phyloP scores from a whole-genome alignment of 805 yeast species.

The Cyberlindnera maritima region DNA sequence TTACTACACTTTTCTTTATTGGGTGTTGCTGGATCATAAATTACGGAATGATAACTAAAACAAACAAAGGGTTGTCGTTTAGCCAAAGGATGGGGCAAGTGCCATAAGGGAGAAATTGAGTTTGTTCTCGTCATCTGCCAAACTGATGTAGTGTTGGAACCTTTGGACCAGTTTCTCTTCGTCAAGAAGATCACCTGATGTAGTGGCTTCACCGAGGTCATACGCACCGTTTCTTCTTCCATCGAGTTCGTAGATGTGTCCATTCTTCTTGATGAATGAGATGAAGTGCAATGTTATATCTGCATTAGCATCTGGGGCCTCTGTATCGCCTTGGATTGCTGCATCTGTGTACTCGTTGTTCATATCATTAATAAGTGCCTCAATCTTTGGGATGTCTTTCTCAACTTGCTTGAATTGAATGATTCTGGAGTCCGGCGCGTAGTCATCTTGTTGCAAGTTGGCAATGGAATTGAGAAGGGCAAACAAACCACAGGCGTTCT shows the following conservation, averaged over 20 bases:
- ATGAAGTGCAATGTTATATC: constrained; percentile 72
- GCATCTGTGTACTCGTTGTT: constrained; percentile 44
- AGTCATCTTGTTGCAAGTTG: constrained; percentile 34
- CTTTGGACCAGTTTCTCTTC: constrained; percentile 49
- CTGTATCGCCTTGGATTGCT: constrained; percentile 42
- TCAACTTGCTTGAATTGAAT: constrained; percentile 16
- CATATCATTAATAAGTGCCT: constrained; percentile 43
- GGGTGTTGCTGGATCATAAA: not conserved
- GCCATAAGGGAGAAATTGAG: constrained; percentile 78
- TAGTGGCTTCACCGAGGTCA: constrained; percentile 44
- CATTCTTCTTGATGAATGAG: constrained; percentile 58
- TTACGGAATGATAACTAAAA: not conserved
- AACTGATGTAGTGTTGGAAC: constrained; percentile 64
- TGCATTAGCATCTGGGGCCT: constrained; percentile 57
- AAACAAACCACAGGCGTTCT: constrained; percentile 90
- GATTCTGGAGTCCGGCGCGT: constrained; percentile 14
- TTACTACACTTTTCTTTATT: too few species aligned
- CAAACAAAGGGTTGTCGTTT: not conserved
- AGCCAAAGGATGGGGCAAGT: constrained; percentile 52
- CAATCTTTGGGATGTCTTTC: constrained; percentile 23
- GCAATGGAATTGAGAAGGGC: constrained; percentile 71
- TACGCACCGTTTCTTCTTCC: constrained; percentile 83
- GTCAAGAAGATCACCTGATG: constrained; percentile 47
- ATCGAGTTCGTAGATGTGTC: constrained; percentile 77
- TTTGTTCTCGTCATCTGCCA: constrained; percentile 56